Evolutionary conservation across 768 basidiomycete species (phyloP).

Genomic region (Hypsizygus marmoreus): DNA sequence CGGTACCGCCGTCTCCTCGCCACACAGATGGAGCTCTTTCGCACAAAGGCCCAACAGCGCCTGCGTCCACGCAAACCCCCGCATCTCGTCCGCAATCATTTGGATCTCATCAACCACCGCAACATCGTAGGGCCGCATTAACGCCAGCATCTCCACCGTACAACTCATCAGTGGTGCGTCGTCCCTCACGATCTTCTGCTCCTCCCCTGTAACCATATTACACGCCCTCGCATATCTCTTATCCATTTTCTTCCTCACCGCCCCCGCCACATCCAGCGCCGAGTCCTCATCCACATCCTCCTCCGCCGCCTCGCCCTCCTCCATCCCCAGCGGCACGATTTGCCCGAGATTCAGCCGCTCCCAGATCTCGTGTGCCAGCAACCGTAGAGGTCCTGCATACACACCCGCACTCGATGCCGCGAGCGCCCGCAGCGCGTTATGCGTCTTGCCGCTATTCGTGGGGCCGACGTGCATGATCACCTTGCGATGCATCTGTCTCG

Average conservation of each 20-base stretch:
- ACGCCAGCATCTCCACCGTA: constrained; percentile 90
- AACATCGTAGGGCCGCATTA: constrained; percentile 56
- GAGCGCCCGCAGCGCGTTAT: constrained; percentile 87
- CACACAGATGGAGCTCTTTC: constrained; percentile 89
- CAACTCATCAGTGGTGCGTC: constrained; percentile 67
- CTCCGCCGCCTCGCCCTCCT: constrained; percentile 39
- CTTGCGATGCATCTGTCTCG: constrained; percentile 68
- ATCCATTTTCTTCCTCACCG: constrained; percentile 39
- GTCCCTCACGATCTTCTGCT: constrained; percentile 67
- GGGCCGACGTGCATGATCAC: constrained; percentile 97
- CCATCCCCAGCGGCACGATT: constrained; percentile 73
- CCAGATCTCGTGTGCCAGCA: constrained; percentile 96
- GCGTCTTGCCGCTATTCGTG: constrained; percentile 97
- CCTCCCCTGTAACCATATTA: constrained; percentile 93
- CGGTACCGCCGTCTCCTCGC: constrained; percentile 89
- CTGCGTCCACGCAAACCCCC: constrained; percentile 81
- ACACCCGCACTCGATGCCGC: constrained; percentile 72
- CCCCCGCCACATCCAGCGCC: constrained; percentile 33
- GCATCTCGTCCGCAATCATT: constrained; percentile 79
- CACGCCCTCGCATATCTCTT: constrained; percentile 60
- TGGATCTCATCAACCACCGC: constrained; percentile 98
- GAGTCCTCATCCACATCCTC: constrained; percentile 30
- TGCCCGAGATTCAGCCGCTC: constrained; percentile 88
- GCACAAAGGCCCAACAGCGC: constrained; percentile 80
- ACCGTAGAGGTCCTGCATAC: constrained; percentile 89